Percentiles rank a stretch among this genome's conserved stretches.
Conservation (phyloP, 768 basidiomycete species). For the Calvatia gigantea region DNA sequence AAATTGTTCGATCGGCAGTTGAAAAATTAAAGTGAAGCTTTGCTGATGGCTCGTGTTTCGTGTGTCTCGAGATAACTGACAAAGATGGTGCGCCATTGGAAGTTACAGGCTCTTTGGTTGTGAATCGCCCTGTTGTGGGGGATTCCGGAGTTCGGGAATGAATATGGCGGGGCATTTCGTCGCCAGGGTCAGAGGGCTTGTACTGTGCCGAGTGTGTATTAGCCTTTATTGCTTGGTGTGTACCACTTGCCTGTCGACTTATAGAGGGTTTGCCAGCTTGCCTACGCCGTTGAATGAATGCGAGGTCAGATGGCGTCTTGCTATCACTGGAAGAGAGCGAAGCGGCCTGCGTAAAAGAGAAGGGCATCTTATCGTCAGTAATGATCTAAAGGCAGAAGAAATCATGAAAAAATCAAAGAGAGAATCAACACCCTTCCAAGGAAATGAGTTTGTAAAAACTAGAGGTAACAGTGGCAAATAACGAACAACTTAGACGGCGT, state of each 20-base stretch:
- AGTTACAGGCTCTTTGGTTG: not conserved
- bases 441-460: not conserved
- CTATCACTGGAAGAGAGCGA: conserved; percentile 10
- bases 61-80: not conserved
- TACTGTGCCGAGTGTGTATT: conserved; percentile 11
- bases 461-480: not conserved
- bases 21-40: conserved; percentile 38
- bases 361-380: conserved; percentile 3
- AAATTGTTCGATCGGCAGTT: conserved; percentile 58
- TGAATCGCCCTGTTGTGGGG: not conserved
- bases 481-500: not conserved
- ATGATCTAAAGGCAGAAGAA: not conserved
- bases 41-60: not conserved
- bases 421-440: not conserved
- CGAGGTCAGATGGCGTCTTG: conserved; percentile 17
- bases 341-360: not conserved
- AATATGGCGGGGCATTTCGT: conserved; percentile 3
- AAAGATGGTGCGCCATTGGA: not conserved
- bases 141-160: not conserved
- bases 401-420: not conserved
- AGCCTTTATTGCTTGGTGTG: conserved; percentile 15
- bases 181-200: not conserved
- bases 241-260: not conserved
- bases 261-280: conserved; percentile 27
- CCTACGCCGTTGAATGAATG: conserved; percentile 29